Base-by-base conservation (phyloP, 176 grass and related monocot genomes). In the Rhynchospora tenuis region DNA sequence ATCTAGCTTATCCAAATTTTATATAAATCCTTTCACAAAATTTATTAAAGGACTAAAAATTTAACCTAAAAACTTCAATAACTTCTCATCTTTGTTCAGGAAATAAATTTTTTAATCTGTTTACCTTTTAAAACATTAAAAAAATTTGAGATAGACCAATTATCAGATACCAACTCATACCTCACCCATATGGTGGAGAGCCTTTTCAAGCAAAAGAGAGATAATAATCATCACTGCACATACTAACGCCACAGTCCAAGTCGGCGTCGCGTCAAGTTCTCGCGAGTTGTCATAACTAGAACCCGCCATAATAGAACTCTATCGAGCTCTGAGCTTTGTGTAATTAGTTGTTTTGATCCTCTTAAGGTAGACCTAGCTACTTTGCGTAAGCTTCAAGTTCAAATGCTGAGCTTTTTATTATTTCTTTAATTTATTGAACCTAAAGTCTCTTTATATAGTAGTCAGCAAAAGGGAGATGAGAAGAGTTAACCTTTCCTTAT, bases 231-330 rank as follows among this genome's bases (percentile, higher is more conserved):
- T 86, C 27, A 86, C 85, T 14, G 51, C 78, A 22, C 85, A 86
- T 43, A 86, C 85, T 47, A 73, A 15, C 9, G 78, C 78, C 64
- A 86, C 85, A 4, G 85, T 64, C 85, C 76, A 86, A 23, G 85
- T 82, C 52, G 85, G 77, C 0, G 73, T 86, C 17, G 42, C 11
- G 16, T 58, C 7, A 1, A 86, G 60, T 1, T 76, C 73, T 45
- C 59, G 52, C 1, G 10, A 5, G 29, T 11, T 75, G 0, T 28
- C 64, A 8, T 48, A 50, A 23, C 15, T 6, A 27, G 5, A 68
- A 68, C 28, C 78, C 63, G 48, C 85, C 85, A 86, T 86, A 2
- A 12, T 27, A 52, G 46, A 75, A 16, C 46, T 75, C 47, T 7
- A 75, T 54, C 46, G 50, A 24, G n/a, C 45, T 73, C 44, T 16